These are phyloP conservation scores for Paradendryphiella salina DNA, from an alignment of 2,329 filamentous ascomycete genomes.

Conservation along the genomic window DNA sequence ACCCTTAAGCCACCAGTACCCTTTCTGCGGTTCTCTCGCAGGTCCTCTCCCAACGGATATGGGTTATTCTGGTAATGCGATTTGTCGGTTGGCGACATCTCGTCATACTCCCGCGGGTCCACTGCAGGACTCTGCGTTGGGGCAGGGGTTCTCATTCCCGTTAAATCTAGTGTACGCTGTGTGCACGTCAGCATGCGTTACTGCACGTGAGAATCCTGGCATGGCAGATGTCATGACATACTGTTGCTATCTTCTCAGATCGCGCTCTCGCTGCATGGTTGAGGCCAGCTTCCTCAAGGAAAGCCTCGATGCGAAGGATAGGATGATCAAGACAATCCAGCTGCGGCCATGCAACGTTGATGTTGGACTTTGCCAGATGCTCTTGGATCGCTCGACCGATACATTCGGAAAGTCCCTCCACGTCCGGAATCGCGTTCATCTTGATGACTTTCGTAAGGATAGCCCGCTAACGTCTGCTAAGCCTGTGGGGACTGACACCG, in stretches of 20 bases:
- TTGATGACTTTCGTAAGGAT: background rate
- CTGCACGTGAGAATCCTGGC: background rate
- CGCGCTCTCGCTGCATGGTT: constrained; percentile 12
- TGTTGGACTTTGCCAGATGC: constrained; percentile 31
- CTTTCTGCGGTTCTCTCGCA: constrained; percentile 23
- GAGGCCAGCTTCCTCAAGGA: constrained; percentile 34
- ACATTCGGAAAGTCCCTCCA: constrained; percentile 39
- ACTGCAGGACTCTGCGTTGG: constrained; percentile 28
- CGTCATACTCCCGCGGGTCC: constrained; percentile 11
- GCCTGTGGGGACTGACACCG: constrained; percentile 1
- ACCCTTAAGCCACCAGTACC: constrained; percentile 37
- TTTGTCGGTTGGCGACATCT: constrained; percentile 10
- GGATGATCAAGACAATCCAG: constrained; percentile 29
- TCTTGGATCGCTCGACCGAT: constrained; percentile 38
- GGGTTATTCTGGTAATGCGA: constrained; percentile 5
- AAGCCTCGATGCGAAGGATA: constrained; percentile 38
- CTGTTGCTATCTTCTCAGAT: constrained; percentile 36
- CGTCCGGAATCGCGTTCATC: constrained; percentile 25
- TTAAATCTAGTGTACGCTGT: constrained; percentile 33
- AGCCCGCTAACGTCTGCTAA: background rate
- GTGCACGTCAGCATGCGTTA: constrained; percentile 10
- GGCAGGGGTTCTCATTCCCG: constrained; percentile 30
- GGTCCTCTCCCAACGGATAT: constrained; percentile 6
- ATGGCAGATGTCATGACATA: constrained; percentile 14
- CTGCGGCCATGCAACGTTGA: constrained; percentile 32